Evolutionary conservation across 176 grass and related monocot species (phyloP).

Genomic region (Guadua angustifolia): DNA sequence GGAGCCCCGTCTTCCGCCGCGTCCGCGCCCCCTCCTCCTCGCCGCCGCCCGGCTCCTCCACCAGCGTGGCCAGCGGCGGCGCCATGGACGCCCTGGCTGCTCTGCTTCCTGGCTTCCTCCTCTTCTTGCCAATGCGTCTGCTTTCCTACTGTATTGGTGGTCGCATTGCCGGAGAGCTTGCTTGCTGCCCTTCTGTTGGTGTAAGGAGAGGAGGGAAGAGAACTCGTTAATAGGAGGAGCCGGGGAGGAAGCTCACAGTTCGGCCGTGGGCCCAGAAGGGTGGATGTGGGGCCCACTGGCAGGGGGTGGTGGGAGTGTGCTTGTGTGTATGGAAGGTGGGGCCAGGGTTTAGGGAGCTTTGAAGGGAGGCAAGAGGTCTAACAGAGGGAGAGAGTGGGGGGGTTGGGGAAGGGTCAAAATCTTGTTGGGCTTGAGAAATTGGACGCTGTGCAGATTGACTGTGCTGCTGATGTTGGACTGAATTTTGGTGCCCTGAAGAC

Average conservation of each 20-base stretch:
- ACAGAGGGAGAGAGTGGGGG: not conserved
- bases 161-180: not conserved
- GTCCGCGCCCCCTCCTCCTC: conserved; percentile 40
- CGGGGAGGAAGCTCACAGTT: not conserved
- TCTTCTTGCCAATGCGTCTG: not conserved
- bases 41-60: conserved; percentile 78
- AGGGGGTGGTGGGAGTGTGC: not conserved
- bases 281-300: not conserved
- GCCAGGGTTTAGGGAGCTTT: conserved; percentile 32
- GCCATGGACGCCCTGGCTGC: conserved; percentile 1
- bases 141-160: not conserved
- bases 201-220: too few relatives aligned
- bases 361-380: conserved; percentile 43
- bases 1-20: conserved; percentile 28
- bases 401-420: conserved; percentile 47
- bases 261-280: not conserved
- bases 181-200: not conserved
- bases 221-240: not conserved
- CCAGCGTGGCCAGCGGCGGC: conserved; percentile 45
- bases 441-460: too few relatives aligned
- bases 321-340: conserved; percentile 18
- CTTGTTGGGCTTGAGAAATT: not conserved
- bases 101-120: too few relatives aligned
- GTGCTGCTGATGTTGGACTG: too few relatives aligned
- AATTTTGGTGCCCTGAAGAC: too few relatives aligned